Base-by-base conservation (phyloP, 192 early-diverging fungal species). In the Linnemannia schmuckeri region DNA sequence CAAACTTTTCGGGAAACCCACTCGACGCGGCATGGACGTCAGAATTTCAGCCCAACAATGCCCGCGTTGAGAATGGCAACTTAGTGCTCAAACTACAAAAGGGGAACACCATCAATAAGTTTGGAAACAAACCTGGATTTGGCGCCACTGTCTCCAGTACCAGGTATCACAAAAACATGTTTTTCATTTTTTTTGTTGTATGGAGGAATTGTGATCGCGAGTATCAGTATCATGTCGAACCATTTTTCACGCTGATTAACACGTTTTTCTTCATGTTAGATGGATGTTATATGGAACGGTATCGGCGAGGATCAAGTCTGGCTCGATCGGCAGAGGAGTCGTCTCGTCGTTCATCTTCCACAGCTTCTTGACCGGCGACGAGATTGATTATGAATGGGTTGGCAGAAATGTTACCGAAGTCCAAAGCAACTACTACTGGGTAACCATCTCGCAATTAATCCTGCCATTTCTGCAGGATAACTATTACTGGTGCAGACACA, bases 351-450 rank as follows among this genome's bases (percentile, higher is more conserved):
- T 94, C 70, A 88, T 94, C 69, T 88, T 89, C 52, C 88, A 87
- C 13, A 90, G 85, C 8, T 71, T 84, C 18, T 74, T 80, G 41
- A 90, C 89, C 44, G 80, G 90, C 13, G 94, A 94, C 71, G 94
- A 94, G 74, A 78, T 94, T 9, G 94, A 94, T 76, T 90, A 87
- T 77, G 94, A 94, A 77, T 93, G 90, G 91, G 91, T 94, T 15
- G 94, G 94, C 46, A 90, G 90, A 72, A 75, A 93, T 63, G 82
- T 88, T 17, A 82, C 75, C 54, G 85, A 89, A 27, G 88, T 85
- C 33, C 88, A 88, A 54, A 83, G 82, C 69, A 85, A 88, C 68
- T 90, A 77, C 49, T 85, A 86, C 33, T 79, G 63, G 73, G 74
- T 84, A 83, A 10, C 33, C 47, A 22, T 76, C 6, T 78, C 30